A percentile compares a stretch with the other conserved stretches of the same genome.
Evolutionary conservation across 495 filamentous ascomycete species (phyloP).

Genomic region (Tetracladium setigerum): DNA sequence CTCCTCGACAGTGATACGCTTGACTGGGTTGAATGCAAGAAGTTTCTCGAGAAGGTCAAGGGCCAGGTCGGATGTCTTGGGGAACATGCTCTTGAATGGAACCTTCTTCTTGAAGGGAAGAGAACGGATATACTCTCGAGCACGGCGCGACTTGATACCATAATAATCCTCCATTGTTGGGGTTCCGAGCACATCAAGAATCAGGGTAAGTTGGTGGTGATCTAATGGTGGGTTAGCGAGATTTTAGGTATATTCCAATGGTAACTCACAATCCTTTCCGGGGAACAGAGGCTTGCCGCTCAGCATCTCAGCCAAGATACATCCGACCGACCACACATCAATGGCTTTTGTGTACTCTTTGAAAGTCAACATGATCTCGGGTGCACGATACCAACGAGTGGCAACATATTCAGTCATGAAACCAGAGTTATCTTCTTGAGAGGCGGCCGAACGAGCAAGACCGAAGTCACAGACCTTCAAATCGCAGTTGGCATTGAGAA

Average conservation of each 20-base stretch:
- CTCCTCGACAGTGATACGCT: conserved; percentile 96
- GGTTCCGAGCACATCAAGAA: conserved; percentile 95
- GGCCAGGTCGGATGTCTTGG: conserved; percentile 89
- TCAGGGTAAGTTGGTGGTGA: conserved; percentile 96
- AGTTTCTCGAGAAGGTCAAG: conserved; percentile 93
- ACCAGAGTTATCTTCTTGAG: conserved; percentile 95
- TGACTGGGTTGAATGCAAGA: conserved; percentile 95
- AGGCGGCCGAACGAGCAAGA: conserved; percentile 84
- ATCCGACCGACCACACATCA: conserved; percentile 98
- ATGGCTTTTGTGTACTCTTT: conserved; percentile 99
- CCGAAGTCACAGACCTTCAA: conserved; percentile 99
- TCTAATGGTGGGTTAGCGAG: conserved; percentile 43
- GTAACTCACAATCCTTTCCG: conserved; percentile 88
- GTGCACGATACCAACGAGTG: conserved; percentile 97
- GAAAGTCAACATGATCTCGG: conserved; percentile 99
- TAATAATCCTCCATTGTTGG: conserved; percentile 99
- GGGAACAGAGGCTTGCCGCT: conserved; percentile 98
- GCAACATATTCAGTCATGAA: conserved; percentile 99
- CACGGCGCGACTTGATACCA: conserved; percentile 96
- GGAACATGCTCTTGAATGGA: conserved; percentile 94
- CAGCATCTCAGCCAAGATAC: conserved; percentile 99
- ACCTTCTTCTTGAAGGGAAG: conserved; percentile 99
- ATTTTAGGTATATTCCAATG: not conserved
- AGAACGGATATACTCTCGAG: conserved; percentile 96
- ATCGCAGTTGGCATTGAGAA: conserved; percentile 98